Percentiles rank a stretch among this genome's conserved stretches.
Conservation (phyloP, 1,139 yeast species). For the Magnusiomyces magnusii region DNA sequence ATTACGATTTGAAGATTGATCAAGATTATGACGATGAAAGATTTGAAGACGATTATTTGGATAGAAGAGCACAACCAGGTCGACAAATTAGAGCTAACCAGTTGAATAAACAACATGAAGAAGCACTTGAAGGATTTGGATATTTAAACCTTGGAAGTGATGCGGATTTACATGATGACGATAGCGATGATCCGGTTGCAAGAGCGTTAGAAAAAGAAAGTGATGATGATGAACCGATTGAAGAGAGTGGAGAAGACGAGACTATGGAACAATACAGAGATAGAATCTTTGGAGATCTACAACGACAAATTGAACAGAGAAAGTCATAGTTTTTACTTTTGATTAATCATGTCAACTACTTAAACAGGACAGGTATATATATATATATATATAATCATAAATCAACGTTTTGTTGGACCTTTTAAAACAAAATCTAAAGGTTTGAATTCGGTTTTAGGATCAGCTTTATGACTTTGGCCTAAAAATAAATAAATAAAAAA, state of each 20-base stretch:
- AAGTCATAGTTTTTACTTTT: background rate
- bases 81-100: background rate
- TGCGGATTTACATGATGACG: constrained; percentile 5
- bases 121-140: background rate
- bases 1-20: background rate
- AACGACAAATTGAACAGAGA: constrained; percentile 14
- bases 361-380: background rate
- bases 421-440: background rate
- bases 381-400: too few species aligned
- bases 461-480: background rate
- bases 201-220: constrained; percentile 16
- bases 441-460: background rate
- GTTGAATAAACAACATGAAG: background rate
- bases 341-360: background rate
- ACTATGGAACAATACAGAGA: constrained; percentile 26
- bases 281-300: constrained; percentile 23
- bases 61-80: background rate
- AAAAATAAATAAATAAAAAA: background rate
- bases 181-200: constrained; percentile 19
- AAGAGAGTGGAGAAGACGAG: constrained; percentile 21
- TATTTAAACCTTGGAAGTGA: background rate
- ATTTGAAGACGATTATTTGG: background rate
- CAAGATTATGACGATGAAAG: background rate
- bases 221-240: constrained; percentile 16
- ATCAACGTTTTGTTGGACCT: constrained; percentile 4